A percentile compares a stretch with the other conserved stretches of the same genome.
Conservation (phyloP, 192 early-diverging fungal species). For the Podila minutissima region DNA sequence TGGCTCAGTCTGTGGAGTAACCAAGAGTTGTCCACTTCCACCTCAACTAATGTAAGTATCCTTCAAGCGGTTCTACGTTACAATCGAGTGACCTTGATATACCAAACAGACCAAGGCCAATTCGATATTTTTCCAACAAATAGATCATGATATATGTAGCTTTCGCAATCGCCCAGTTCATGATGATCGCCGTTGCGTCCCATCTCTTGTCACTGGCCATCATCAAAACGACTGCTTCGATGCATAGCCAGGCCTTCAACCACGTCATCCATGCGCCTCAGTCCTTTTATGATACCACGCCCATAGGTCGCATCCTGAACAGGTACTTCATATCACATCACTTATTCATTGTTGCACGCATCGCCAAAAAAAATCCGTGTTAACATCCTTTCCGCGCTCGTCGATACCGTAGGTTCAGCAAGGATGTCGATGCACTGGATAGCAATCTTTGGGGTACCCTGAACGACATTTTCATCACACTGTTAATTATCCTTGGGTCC, state of each 20-base stretch:
- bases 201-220: conserved; percentile 30
- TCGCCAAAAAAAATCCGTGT: no score
- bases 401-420: conserved; percentile 56
- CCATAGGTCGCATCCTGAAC: conserved; percentile 88
- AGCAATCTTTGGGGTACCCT: conserved; percentile 57
- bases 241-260: conserved; percentile 73
- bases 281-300: conserved; percentile 90
- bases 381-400: no score
- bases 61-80: no score
- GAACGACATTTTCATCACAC: conserved; percentile 37
- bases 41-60: no score
- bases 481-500: neutral
- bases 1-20: no score
- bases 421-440: conserved; percentile 73
- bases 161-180: conserved; percentile 20
- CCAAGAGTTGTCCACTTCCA: no score
- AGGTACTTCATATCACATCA: conserved; percentile 25
- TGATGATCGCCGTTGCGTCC: conserved; percentile 27
- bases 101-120: no score
- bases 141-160: conserved; percentile 13
- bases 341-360: no score
- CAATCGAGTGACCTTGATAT: no score
- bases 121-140: no score
- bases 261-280: conserved; percentile 68
- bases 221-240: conserved; percentile 67